Evolutionary conservation across 1,284 basidiomycete genomes (phyloP).

Genomic region (Cerrena zonata): DNA sequence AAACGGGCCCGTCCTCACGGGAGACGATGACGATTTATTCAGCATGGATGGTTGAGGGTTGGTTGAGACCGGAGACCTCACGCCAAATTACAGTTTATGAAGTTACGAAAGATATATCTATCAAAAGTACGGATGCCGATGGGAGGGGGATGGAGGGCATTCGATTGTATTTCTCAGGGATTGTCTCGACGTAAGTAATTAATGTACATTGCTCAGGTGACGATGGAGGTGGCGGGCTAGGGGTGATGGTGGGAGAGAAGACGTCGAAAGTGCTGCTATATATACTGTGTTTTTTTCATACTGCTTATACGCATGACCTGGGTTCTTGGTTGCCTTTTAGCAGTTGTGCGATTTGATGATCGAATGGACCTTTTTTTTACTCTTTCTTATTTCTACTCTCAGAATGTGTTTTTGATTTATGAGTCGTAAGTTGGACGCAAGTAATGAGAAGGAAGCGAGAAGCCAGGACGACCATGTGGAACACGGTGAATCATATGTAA

Average conservation of each 20-base stretch:
- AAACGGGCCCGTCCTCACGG: slow-evolving; percentile 50
- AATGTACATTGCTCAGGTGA: neutral
- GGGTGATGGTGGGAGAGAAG: neutral
- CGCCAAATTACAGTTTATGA: neutral
- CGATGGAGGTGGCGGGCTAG: too few species aligned
- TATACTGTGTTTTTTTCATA: neutral
- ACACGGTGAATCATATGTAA: too few species aligned
- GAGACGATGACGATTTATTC: slow-evolving; percentile 63
- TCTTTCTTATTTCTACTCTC: too few species aligned
- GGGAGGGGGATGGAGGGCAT: neutral
- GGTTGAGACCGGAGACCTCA: too few species aligned
- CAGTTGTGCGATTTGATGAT: too few species aligned
- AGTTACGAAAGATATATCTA: neutral
- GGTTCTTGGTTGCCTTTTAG: too few species aligned
- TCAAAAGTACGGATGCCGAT: neutral
- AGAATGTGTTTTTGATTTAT: too few species aligned
- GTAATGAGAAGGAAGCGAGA: too few species aligned
- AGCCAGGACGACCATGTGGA: too few species aligned
- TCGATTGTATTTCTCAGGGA: neutral
- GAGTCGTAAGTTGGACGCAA: too few species aligned
- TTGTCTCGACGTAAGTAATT: neutral
- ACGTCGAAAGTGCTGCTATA: neutral
- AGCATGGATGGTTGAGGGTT: slow-evolving; percentile 48
- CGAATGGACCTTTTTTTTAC: too few species aligned
- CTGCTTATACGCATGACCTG: too few species aligned